Percentiles rank a stretch among this genome's conserved stretches.
These are phyloP conservation scores for Herpetospermum pedunculosum DNA, from an alignment of 306 rosid species.

Conservation along the genomic window DNA sequence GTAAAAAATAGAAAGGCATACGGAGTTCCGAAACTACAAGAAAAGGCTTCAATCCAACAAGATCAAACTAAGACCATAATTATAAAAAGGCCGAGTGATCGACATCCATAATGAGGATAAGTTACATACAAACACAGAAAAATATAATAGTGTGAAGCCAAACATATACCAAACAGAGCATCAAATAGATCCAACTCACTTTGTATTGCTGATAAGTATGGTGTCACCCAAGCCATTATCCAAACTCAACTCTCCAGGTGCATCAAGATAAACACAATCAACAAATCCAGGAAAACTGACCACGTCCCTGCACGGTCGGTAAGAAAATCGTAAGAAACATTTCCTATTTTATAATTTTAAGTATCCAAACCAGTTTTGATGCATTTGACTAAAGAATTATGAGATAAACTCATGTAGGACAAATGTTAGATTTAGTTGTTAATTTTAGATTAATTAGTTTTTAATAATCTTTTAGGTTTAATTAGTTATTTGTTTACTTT, in stretches of 20 bases:
- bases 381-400: neutral
- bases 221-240: conserved; percentile 85
- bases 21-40: too few relatives aligned
- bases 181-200: conserved; percentile 33
- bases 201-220: conserved; percentile 62
- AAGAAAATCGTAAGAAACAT: neutral
- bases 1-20: too few relatives aligned
- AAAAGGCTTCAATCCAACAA: too few relatives aligned
- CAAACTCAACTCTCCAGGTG: conserved; percentile 58
- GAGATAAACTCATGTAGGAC: too few relatives aligned
- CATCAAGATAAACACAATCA: conserved; percentile 66
- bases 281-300: conserved; percentile 94
- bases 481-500: too few relatives aligned
- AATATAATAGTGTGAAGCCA: neutral
- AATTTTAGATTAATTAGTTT: too few relatives aligned
- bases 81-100: too few relatives aligned
- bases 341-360: neutral
- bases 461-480: too few relatives aligned
- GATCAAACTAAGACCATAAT: too few relatives aligned
- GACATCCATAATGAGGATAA: too few relatives aligned
- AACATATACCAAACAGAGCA: conserved; percentile 2
- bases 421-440: too few relatives aligned
- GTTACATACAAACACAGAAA: neutral
- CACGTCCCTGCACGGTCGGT: conserved; percentile 44
- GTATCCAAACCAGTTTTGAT: neutral